Base-by-base conservation (phyloP, 768 basidiomycete species). In the Tubosaeta sp. region DNA sequence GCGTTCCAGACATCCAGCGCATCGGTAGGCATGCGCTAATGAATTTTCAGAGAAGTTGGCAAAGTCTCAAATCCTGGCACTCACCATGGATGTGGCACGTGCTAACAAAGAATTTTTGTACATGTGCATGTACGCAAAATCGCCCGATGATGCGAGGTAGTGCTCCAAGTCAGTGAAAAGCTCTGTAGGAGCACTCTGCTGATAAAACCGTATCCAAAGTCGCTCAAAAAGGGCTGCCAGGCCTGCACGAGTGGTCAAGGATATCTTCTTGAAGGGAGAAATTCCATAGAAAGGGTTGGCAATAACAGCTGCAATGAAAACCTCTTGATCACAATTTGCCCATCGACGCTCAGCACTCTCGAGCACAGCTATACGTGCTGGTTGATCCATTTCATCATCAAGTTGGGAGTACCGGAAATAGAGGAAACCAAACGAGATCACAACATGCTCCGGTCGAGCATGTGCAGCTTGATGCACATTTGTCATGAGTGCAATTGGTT, bases 341-440 rank as follows among this genome's bases (percentile, higher is more conserved):
- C 71, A 72, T 6, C 57, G 56, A 3, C 22, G 43, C 48, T 72
- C 66, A 14, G 69, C 52, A 52, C 73, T 73, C 1, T 55, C 43
- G 4, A 68, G 54, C 41, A 72, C 63, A 6, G 64, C 68, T 4
- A 32, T 41, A 5, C 47, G 31, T 22, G 48, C 46, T 54, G 22
- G 6, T 48, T 35, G 22, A 58, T 13, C 11, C 6, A 11, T n/a
- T 2, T 31, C n/a, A 31, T 31, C 26, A 6, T 6, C n/a, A 17
- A 44, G 43, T 10, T 44, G 29, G 12, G 26, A n/a, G 8, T 44
- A 44, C n/a, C 11, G 14, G 8, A 44, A 44, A 44, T 17, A 44
- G 0, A 71, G 54, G 25, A 54, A 58, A 2, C 67, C 72, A 51
- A 72, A 71, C 19, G 64, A 65, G 6, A 72, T 47, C 3, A 66